Conservation (phyloP, 495 filamentous ascomycete species). For the Halenospora varia region DNA sequence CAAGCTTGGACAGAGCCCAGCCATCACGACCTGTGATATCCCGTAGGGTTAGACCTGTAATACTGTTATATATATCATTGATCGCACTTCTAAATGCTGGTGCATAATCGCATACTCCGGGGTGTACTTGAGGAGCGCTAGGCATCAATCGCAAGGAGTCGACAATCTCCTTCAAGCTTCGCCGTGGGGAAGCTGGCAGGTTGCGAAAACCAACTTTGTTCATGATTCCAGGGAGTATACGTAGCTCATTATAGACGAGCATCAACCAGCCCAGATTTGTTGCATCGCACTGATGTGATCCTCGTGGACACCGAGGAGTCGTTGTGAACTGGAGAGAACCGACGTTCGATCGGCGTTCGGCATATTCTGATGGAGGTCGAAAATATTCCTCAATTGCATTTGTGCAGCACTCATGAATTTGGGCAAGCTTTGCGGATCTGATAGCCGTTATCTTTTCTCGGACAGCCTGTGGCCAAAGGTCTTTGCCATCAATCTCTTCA, state of each 20-base stretch:
- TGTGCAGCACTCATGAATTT: constrained; percentile 29
- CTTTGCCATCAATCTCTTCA: constrained; percentile 22
- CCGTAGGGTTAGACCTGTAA: constrained; percentile 31
- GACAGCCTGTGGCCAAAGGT: constrained; percentile 28
- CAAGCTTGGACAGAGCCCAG: constrained; percentile 30
- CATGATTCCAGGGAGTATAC: constrained; percentile 25
- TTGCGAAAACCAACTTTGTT: constrained; percentile 18
- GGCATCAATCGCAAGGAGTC: constrained; percentile 29
- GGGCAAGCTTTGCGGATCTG: constrained; percentile 32
- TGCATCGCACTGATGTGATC: constrained; percentile 35
- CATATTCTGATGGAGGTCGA: constrained; percentile 12
- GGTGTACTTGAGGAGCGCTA: constrained; percentile 31
- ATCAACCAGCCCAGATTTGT: constrained; percentile 41
- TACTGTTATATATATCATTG: constrained; percentile 36
- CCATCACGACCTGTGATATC: constrained; percentile 31
- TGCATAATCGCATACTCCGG: constrained; percentile 35
- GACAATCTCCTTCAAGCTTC: constrained; percentile 31
- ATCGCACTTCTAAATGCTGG: constrained; percentile 34
- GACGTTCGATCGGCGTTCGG: constrained; percentile 7
- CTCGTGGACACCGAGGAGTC: constrained; percentile 31
- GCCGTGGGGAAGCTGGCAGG: constrained; percentile 6
- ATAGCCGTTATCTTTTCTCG: constrained; percentile 32
- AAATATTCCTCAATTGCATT: constrained; percentile 29
- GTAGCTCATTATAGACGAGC: constrained; percentile 33
- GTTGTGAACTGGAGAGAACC: constrained; percentile 19